Conservation (phyloP, 2,329 filamentous ascomycete genomes). For the Venturia pyrina region DNA sequence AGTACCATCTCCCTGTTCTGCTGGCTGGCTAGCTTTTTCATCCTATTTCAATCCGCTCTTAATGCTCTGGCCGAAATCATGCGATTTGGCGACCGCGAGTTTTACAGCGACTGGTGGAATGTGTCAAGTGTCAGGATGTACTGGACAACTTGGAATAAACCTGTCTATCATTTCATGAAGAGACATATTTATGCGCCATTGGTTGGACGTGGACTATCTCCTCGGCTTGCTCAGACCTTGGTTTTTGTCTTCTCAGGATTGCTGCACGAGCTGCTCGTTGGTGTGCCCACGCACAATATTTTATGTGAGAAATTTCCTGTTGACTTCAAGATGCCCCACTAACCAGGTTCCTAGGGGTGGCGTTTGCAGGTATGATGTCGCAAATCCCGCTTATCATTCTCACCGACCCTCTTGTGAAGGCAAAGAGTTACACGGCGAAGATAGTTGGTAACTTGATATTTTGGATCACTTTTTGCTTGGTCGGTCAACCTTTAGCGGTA, state of each 20-base stretch:
- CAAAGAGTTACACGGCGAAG: slow-evolving; percentile 63
- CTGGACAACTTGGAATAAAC: slow-evolving; percentile 97
- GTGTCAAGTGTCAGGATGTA: slow-evolving; percentile 66
- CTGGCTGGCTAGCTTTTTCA: slow-evolving; percentile 97
- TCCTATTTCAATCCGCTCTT: slow-evolving; percentile 83
- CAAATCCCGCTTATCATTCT: slow-evolving; percentile 81
- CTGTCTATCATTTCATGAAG: slow-evolving; percentile 94
- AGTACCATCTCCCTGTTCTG: slow-evolving; percentile 92
- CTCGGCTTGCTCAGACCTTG: slow-evolving; percentile 58
- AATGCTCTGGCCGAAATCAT: slow-evolving; percentile 88
- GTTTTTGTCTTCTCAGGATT: slow-evolving; percentile 86
- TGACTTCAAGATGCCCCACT: slow-evolving; percentile 1
- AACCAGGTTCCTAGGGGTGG: slow-evolving; percentile 53
- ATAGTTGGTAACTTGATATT: slow-evolving; percentile 88
- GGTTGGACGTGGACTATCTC: slow-evolving; percentile 70
- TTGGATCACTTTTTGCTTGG: slow-evolving; percentile 91
- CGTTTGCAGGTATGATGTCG: slow-evolving; percentile 87
- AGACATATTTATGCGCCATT: slow-evolving; percentile 86
- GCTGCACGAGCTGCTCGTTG: slow-evolving; percentile 85
- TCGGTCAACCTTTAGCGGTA: slow-evolving; percentile 87
- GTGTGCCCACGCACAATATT: slow-evolving; percentile 87
- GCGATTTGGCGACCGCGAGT: slow-evolving; percentile 83
- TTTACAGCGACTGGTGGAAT: slow-evolving; percentile 99
- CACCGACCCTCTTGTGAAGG: slow-evolving; percentile 57
- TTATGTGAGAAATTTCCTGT: slow-evolving; percentile 46